Base-by-base conservation (phyloP, 1,139 yeast species). In the Kurtzmaniella quercitrusa region DNA sequence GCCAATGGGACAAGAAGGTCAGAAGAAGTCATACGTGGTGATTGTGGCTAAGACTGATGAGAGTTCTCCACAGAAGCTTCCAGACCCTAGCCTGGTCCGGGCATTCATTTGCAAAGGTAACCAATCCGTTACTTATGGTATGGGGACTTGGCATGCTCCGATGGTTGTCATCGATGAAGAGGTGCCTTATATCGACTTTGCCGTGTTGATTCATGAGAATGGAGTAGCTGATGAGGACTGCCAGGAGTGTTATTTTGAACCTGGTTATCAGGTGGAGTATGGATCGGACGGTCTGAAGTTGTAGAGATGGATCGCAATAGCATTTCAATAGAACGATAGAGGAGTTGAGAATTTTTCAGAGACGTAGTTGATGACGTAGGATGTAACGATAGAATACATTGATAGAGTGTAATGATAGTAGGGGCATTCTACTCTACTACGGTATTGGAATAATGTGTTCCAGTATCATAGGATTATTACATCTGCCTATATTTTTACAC, bases 111-210 rank as follows among this genome's bases (percentile, higher is more conserved):
- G 93, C 50, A 75, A 66, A 44, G 96, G 96, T 0, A 83, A 86
- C 60, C 96, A 89, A 58, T 87, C 95, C 0, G 86, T 91, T 3
- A 91, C 96, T 0, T 91, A 91, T 59, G 95, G 89, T 0, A 79
- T 79, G 0, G 95, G 75, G 0, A 63, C 64, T 2, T 71, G 75
- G 77, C 98, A 91, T 60, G 95, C 97, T 0, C 98, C 98, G 1
- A 91, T 91, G 97, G 85, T 91, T 36, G 93, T 88, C 7, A 60
- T 78, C 23, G 80, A 75, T 43, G 75, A 76, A 37, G 57, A 62
- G 9, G 72, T 75, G 10, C 67, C 78, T 1, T 60, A 70, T 46
- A 62, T 87, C 23, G 96, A 90, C 56, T 91, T 90, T 67, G 91
- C 89, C 2, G 97, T 91, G 14, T 69, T 89, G 44, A 84, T 88